phyloP scores from a whole-genome alignment of 2,329 filamentous ascomycete species.

The Zopfia rhizophila region DNA sequence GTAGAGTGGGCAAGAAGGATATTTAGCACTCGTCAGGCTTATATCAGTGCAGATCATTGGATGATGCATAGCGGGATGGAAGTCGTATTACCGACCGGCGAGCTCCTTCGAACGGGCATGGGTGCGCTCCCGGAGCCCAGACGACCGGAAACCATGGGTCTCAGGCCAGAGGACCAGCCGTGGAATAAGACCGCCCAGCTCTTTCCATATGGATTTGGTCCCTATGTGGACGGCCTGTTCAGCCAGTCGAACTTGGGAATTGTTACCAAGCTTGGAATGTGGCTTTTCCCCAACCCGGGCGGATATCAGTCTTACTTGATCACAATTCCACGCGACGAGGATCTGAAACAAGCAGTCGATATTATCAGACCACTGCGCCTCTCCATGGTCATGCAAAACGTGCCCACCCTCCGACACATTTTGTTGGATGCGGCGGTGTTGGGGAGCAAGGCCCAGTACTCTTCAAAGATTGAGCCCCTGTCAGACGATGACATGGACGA shows the following conservation, averaged over 20 bases:
- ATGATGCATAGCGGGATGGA: slow-evolving; percentile 57
- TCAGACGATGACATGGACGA: slow-evolving; percentile 54
- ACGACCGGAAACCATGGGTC: neutral
- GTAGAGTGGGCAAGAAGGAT: no score
- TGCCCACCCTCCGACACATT: slow-evolving; percentile 55
- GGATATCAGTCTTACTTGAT: slow-evolving; percentile 49
- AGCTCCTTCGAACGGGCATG: slow-evolving; percentile 54
- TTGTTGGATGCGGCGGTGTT: slow-evolving; percentile 55
- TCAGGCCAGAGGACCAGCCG: slow-evolving; percentile 16
- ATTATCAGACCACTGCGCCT: slow-evolving; percentile 55
- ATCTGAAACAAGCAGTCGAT: slow-evolving; percentile 60
- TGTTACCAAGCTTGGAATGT: slow-evolving; percentile 47
- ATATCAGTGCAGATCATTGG: slow-evolving; percentile 57
- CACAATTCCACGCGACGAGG: slow-evolving; percentile 61
- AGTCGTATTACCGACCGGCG: slow-evolving; percentile 54
- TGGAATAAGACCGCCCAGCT: slow-evolving; percentile 29
- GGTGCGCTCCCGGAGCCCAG: slow-evolving; percentile 46
- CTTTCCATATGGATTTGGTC: slow-evolving; percentile 47
- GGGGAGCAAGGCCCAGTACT: slow-evolving; percentile 48
- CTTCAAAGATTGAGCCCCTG: slow-evolving; percentile 43
- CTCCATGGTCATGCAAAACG: slow-evolving; percentile 57
- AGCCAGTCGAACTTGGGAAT: slow-evolving; percentile 62
- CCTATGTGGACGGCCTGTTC: slow-evolving; percentile 55
- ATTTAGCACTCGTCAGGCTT: no score
- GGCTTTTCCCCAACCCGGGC: slow-evolving; percentile 65